Conservation (phyloP, 169 alveolate genomes). For the Ophryocystis elektroscirrha region DNA sequence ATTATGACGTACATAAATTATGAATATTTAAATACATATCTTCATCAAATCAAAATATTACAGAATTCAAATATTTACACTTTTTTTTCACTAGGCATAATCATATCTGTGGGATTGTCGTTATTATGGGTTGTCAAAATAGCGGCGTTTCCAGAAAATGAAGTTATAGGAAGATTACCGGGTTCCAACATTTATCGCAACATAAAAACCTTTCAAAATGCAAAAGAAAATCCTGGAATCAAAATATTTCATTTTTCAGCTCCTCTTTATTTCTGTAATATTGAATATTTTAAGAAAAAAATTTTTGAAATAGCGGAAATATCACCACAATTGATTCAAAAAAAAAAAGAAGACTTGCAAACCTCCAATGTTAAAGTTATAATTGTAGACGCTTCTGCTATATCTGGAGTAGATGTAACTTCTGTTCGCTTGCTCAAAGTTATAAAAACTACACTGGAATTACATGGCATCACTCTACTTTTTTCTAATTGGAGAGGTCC, state of each 20-base stretch:
- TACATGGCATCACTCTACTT: background rate
- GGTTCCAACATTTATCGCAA: conserved; percentile 18
- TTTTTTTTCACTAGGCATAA: too few relatives aligned
- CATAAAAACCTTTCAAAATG: conserved; percentile 17
- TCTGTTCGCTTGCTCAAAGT: background rate
- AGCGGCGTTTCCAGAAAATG: conserved; percentile 13
- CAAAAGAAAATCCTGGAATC: conserved; percentile 20
- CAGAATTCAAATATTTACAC: too few relatives aligned
- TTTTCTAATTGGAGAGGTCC: conserved; percentile 11
- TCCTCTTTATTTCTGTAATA: conserved; percentile 22
- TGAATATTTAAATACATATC: too few relatives aligned
- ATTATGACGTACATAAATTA: too few relatives aligned
- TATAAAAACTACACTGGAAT: background rate
- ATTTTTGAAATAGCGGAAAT: conserved; percentile 4
- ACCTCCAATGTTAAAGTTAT: background rate
- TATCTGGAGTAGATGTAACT: background rate
- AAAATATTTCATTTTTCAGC: conserved; percentile 25
- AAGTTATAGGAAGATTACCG: conserved; percentile 18
- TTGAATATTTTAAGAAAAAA: conserved; percentile 14
- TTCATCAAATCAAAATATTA: too few relatives aligned
- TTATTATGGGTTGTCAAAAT: conserved; percentile 23
- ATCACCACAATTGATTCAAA: background rate
- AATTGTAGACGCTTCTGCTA: background rate
- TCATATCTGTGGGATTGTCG: conserved; percentile 18
- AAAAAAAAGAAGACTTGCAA: background rate